Conservation (phyloP, 2,329 filamentous ascomycete species). For the Stachybotrys elegans region DNA sequence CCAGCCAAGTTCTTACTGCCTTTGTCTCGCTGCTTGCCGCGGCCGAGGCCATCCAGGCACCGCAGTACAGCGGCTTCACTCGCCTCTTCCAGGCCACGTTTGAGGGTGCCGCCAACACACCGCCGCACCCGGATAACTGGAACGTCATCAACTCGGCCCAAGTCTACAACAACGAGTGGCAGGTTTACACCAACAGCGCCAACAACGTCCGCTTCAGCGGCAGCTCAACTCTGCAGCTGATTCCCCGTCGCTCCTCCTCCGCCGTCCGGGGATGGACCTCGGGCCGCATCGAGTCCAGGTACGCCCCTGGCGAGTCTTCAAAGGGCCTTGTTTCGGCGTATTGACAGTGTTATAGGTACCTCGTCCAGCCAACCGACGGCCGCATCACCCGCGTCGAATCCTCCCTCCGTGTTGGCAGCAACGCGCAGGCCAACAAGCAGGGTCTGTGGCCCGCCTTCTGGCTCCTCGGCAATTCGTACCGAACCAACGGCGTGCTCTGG, state of each 20-base stretch:
- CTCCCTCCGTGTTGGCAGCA: slow-evolving; percentile 33
- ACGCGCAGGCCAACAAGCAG: slow-evolving; percentile 27
- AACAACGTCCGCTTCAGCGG: slow-evolving; percentile 38
- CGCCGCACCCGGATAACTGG: slow-evolving; percentile 26
- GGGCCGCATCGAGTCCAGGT: slow-evolving; percentile 32
- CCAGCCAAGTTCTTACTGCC: not conserved
- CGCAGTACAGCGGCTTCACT: slow-evolving; percentile 21
- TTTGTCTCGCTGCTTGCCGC: not conserved
- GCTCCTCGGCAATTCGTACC: slow-evolving; percentile 35
- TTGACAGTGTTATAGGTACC: too few relatives aligned
- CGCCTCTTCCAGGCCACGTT: slow-evolving; percentile 29
- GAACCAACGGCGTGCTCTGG: slow-evolving; percentile 33
- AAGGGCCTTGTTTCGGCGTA: not conserved
- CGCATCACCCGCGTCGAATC: slow-evolving; percentile 30
- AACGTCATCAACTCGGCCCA: slow-evolving; percentile 33
- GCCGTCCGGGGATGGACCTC: slow-evolving; percentile 33
- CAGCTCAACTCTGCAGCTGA: slow-evolving; percentile 36
- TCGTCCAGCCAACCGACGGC: slow-evolving; percentile 33
- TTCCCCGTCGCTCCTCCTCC: slow-evolving; percentile 27
- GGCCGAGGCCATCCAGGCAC: slow-evolving; percentile 16
- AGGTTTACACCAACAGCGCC: slow-evolving; percentile 33
- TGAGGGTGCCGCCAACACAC: slow-evolving; percentile 19
- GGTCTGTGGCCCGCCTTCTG: slow-evolving; percentile 44
- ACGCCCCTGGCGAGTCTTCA: slow-evolving; percentile 18
- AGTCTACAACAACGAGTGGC: slow-evolving; percentile 35